Base-by-base conservation (phyloP, 352 stramenopile species). In the Elongisporangium prolatum region DNA sequence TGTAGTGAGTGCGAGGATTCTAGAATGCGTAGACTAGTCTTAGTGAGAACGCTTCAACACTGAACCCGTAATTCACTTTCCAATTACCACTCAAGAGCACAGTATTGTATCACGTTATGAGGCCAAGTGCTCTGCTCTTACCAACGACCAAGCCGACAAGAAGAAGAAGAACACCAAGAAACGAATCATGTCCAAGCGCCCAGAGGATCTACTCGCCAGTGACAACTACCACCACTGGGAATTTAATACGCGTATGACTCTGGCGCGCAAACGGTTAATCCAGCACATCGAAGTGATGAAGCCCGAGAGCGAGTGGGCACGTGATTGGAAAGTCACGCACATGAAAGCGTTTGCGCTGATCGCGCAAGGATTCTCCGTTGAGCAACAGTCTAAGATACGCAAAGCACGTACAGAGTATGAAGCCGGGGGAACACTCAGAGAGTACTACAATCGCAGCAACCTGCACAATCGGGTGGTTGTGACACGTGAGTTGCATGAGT, bases 331-430 rank as follows among this genome's bases (percentile, higher is more conserved):
- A 25, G 50, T 54, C 37, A 53, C 18, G 25, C 28, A 64, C 28
- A 55, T 64, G 21, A 59, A 64, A 38, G 58, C 58, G 2, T 64
- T 59, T 8, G 58, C 58, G 21, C 47, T 59, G 2, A 59, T 64
- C 17, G 48, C 56, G n/a, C 56, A 61, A 61, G 56, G 48, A 14
- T 20, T 61, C 20, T 28, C 54, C 25, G 16, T 64, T 16, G 37
- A 57, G 22, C 50, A 55, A 16, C 58, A 64, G 21, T 40, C 50
- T 0, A 60, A 55, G 58, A 64, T 64, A 20, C 47, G 38, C 9
- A 14, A 34, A 16, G 25, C 51, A 9, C 21, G 8, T 2, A 55
- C 48, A 0, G 24, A 47, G 17, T 50, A 49, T 28, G 10, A 61
- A 34, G 48, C 49, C 1, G 54, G 56, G 48, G 56, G 13, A 4